Base-by-base conservation (phyloP, 257 asterid genomes). In the Nicotiana sylvestris region DNA sequence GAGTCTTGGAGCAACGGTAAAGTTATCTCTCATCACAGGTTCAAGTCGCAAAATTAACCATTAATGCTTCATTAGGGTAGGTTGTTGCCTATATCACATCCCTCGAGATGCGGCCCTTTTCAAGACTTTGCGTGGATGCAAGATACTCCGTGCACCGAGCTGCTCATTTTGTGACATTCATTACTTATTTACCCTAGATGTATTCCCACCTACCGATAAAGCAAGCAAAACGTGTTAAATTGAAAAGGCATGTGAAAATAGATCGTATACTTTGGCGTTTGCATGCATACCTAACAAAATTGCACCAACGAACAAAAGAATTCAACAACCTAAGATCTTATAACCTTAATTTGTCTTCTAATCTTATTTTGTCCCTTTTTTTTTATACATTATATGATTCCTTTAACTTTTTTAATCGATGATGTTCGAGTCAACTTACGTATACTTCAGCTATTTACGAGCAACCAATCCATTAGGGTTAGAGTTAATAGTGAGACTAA, bases 121-220 rank as follows among this genome's bases (percentile, higher is more conserved):
- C 4, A 2, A 1, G 5, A 6, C 9, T 6, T 39, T 39, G 0
- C 0, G 2, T 39, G 46, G 7, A 39, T 1, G 1, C 0, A 6
- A 0, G 0, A 39, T 39, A 1, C 2, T 1, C 6, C 2, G 46
- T 39, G 46, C 10, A 39, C 2, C 10, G 10, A 39, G 10, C 10
- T 39, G 46, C 9, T 21, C 21, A 21, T 21, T 21, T 21, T 21
- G 21, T 21, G 21, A 21, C 21, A 21, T 21, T 21, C 21, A 21
- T 21, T 21, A 21, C 21, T 21, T 21, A 21, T 21, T 21, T 21
- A 21, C 21, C 62, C 3, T 3, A 66, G 6, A 33, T 33, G 8
- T 35, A 17, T 30, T 35, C 13, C 57, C 77, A 39, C 78, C 78
- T 10, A 39, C 55, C 58, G 3, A n/a, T 18, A 39, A 39, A 39